A percentile compares a stretch with the other conserved stretches of the same genome.
Evolutionary conservation across 345 rosid species (phyloP).

Genomic region (Brassica rapa): DNA sequence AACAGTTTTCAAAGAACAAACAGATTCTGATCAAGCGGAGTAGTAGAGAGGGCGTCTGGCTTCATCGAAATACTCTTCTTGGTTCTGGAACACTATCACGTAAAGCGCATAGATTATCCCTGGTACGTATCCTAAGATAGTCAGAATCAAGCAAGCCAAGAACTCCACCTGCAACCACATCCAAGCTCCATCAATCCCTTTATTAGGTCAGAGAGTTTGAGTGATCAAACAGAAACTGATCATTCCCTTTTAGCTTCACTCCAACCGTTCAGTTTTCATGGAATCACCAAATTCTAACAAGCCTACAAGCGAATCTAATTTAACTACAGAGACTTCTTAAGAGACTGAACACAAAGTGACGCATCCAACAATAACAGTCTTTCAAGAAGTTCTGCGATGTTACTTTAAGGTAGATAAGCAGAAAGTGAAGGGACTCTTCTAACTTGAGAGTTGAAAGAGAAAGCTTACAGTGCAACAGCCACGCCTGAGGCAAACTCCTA

Average conservation of each 20-base stretch:
- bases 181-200: neutral
- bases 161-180: constrained; percentile 65
- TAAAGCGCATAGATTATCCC: constrained; percentile 94
- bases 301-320: neutral
- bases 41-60: constrained; percentile 75
- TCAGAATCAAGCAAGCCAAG: constrained; percentile 71
- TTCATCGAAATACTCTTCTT: constrained; percentile 82
- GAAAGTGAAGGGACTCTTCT: neutral
- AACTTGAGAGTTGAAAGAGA: constrained; percentile 17
- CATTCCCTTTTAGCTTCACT: neutral
- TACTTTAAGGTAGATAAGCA: neutral
- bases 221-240: neutral
- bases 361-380: neutral
- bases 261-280: neutral
- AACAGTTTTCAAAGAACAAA: neutral
- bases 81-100: constrained; percentile 78
- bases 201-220: too few relatives aligned
- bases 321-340: neutral
- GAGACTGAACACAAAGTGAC: neutral
- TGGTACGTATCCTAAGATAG: constrained; percentile 83
- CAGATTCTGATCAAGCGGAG: constrained; percentile 30
- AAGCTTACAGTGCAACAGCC: constrained; percentile 84
- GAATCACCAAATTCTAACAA: neutral
- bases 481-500: constrained; percentile 81
- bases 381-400: neutral